Evolutionary conservation across 148 eudicot genomes (phyloP).

Genomic region (Vaccinium darrowii): DNA sequence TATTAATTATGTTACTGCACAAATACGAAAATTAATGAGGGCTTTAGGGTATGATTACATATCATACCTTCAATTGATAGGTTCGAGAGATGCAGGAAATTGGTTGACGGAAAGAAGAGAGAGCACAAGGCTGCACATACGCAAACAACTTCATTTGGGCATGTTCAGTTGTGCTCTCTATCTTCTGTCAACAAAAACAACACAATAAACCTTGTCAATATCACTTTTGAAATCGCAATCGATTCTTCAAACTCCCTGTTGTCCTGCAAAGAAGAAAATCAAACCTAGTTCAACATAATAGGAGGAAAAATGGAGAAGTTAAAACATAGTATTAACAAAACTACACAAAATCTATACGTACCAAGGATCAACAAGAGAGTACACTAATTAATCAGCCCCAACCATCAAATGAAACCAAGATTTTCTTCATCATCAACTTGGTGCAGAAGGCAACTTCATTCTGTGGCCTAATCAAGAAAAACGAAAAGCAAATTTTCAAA

Average conservation of each 20-base stretch:
- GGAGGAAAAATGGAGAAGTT: no score
- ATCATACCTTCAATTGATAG: not conserved
- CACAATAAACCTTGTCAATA: not conserved
- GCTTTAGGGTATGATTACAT: no score
- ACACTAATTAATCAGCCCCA: not conserved
- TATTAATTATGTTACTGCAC: no score
- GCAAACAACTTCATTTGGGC: slow-evolving; percentile 4
- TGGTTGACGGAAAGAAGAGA: slow-evolving; percentile 19
- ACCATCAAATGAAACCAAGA: not conserved
- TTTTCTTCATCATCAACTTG: not conserved
- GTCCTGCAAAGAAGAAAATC: not conserved
- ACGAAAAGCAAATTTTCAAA: no score
- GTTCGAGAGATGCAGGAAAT: not conserved
- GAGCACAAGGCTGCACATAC: slow-evolving; percentile 17
- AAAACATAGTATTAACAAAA: no score
- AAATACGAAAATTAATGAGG: no score
- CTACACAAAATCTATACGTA: no score
- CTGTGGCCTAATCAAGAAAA: no score
- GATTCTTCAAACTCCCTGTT: not conserved
- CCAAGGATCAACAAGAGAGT: no score
- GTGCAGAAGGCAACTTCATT: no score
- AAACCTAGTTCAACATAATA: not conserved
- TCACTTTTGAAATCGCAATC: not conserved
- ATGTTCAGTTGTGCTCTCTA: slow-evolving; percentile 20
- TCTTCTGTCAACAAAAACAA: slow-evolving; percentile 15